Evolutionary conservation across 2,329 filamentous ascomycete genomes (phyloP).

Genomic region (Claviceps digitariae): DNA sequence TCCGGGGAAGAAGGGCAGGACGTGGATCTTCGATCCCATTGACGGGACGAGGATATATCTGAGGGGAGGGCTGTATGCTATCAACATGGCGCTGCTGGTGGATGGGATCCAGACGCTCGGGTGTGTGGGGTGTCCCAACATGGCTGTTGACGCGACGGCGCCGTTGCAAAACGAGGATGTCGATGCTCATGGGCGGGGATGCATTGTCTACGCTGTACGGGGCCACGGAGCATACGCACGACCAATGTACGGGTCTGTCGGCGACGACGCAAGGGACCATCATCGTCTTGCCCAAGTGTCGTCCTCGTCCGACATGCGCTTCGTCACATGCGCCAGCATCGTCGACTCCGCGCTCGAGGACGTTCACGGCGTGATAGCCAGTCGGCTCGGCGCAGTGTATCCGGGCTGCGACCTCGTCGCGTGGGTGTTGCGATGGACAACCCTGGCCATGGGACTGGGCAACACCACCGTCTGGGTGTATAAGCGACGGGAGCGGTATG

Average conservation of each 20-base stretch:
- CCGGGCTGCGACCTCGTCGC: constrained; percentile 39
- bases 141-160: constrained; percentile 24
- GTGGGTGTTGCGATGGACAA: constrained; percentile 44
- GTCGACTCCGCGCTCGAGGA: constrained; percentile 34
- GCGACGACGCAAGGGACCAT: constrained; percentile 9
- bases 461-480: constrained; percentile 46
- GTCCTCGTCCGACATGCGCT: constrained; percentile 17
- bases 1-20: constrained; percentile 24
- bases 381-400: constrained; percentile 26
- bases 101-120: constrained; percentile 36
- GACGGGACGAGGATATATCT: constrained; percentile 47
- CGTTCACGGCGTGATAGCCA: constrained; percentile 31
- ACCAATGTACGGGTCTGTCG: constrained; percentile 17
- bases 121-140: constrained; percentile 34
- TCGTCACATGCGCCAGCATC: constrained; percentile 33
- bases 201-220: constrained; percentile 35
- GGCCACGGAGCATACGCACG: constrained; percentile 35
- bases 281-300: constrained; percentile 21
- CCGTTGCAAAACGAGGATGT: constrained; percentile 30
- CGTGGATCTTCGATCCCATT: constrained; percentile 49
- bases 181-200: constrained; percentile 29
- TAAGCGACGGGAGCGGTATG: constrained; percentile 27
- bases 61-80: constrained; percentile 39
- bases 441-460: constrained; percentile 36
- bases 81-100: constrained; percentile 40